These are phyloP conservation scores for Epithemia pelagica DNA, from an alignment of 108 stramenopile genomes.

Conservation along the genomic window DNA sequence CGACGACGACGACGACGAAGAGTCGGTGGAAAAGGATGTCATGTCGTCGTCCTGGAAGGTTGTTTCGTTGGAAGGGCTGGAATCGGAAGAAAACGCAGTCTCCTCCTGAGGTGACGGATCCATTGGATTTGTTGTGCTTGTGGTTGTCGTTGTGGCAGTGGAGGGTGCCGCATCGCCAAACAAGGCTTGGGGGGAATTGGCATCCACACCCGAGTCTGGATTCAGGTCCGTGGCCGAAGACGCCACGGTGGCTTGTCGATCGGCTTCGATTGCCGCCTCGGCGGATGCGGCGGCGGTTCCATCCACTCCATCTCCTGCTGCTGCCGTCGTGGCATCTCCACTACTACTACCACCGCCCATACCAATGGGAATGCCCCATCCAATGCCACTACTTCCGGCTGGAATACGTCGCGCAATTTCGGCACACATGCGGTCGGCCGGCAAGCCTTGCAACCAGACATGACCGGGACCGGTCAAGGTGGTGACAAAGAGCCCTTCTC, in stretches of 20 bases:
- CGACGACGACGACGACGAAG: constrained; percentile 1
- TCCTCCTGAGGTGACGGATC: neutral
- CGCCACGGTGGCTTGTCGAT: constrained; percentile 69
- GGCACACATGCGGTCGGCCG: constrained; percentile 88
- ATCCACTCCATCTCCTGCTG: constrained; percentile 8
- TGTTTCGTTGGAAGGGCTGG: constrained; percentile 3
- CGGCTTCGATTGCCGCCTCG: constrained; percentile 48
- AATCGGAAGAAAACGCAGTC: neutral
- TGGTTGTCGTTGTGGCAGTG: neutral
- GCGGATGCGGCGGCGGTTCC: constrained; percentile 9
- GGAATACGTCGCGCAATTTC: constrained; percentile 82
- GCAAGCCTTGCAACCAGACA: constrained; percentile 83
- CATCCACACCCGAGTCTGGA: constrained; percentile 20
- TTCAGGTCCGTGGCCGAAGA: constrained; percentile 44
- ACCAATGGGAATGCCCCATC: constrained; percentile 46
- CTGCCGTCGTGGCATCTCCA: constrained; percentile 14
- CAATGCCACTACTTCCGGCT: constrained; percentile 41
- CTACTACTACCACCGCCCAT: constrained; percentile 36
- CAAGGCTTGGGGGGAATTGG: constrained; percentile 51
- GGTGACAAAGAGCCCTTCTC: constrained; percentile 83
- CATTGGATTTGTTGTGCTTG: neutral
- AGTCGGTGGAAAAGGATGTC: constrained; percentile 5
- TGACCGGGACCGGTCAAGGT: constrained; percentile 66
- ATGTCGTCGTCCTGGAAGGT: constrained; percentile 13
- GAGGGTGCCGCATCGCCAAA: constrained; percentile 70